Conservation (phyloP, 139 green algal genomes). For the Medakamo hakoo region DNA sequence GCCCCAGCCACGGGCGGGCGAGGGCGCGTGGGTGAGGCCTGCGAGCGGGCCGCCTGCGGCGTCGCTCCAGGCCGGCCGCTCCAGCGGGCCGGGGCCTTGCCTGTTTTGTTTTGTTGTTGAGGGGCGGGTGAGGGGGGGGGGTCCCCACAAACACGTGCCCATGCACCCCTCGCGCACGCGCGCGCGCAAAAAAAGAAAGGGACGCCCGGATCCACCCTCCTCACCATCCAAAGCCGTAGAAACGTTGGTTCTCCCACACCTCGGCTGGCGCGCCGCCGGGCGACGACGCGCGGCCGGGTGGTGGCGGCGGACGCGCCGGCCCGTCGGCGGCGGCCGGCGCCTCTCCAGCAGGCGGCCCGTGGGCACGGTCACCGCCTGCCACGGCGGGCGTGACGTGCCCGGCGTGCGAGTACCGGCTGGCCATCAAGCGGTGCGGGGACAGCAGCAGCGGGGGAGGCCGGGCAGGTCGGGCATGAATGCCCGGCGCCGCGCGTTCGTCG, state of each 20-base stretch:
- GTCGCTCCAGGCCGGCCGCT: background rate
- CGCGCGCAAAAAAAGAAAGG: background rate
- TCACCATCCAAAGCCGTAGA: background rate
- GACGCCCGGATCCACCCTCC: too few species aligned
- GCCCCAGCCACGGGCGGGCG: background rate
- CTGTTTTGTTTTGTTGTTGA: background rate
- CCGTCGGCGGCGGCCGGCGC: too few species aligned
- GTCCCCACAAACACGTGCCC: background rate
- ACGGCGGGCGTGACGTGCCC: too few species aligned
- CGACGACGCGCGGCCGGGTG: too few species aligned
- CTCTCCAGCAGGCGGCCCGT: too few species aligned
- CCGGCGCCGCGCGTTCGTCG: too few species aligned
- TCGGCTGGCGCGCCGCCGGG: background rate
- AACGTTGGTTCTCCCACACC: background rate
- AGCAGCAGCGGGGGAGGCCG: too few species aligned
- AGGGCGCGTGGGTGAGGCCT: background rate
- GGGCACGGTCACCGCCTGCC: too few species aligned
- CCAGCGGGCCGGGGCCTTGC: background rate
- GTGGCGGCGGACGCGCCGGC: too few species aligned
- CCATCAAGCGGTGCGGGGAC: too few species aligned
- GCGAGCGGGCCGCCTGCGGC: background rate
- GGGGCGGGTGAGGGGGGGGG: background rate
- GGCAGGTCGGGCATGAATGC: too few species aligned
- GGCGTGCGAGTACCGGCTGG: too few species aligned
- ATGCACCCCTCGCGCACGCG: background rate